Evolutionary conservation across 345 rosid genomes (phyloP), one percentile per base, ranked within the genome.

Genomic region (Hibiscus mutabilis): DNA sequence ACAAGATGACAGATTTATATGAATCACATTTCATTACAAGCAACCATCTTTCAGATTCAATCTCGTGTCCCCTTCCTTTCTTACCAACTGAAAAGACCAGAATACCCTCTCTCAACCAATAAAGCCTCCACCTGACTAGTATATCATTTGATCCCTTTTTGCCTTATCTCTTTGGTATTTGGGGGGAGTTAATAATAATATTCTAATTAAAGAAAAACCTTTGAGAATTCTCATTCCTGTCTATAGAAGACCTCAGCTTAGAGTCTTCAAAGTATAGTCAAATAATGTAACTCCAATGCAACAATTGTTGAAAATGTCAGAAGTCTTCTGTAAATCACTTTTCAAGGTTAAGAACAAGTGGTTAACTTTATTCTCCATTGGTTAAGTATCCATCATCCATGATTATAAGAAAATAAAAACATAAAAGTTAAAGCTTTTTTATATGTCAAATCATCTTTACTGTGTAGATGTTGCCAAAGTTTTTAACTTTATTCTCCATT

Each of bases 301-400:
- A 47, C 27, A 27, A 15, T 51, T 67, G 70, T 51, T 67, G 70
- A 49, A 29, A 49, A 67, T 47, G 59, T 49, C 70, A 49, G n/a
- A 67, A 27, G 70, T 49, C 40, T 67, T 49, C 4, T 67, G 14
- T 3, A 22, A 44, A 18, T 64, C 18, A 40, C n/a, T 12, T 19
- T 25, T 64, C 22, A 14, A 64, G 33, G 6, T 63, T n/a, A n/a
- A n/a, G n/a, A n/a, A n/a, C n/a, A n/a, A n/a, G n/a, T n/a, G n/a
- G n/a, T n/a, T n/a, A n/a, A n/a, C n/a, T n/a, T n/a, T n/a, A n/a
- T n/a, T n/a, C n/a, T n/a, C n/a, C n/a, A n/a, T n/a, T n/a, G n/a
- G n/a, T n/a, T n/a, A n/a, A n/a, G 24, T 52, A 40, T 64, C 24
- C 68, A 40, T 5, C 68, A 40, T 40, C 24, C 68, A 12, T 40